Evolutionary conservation across 2,329 filamentous ascomycete species (phyloP).

Genomic region (Colletotrichum spaethianum): DNA sequence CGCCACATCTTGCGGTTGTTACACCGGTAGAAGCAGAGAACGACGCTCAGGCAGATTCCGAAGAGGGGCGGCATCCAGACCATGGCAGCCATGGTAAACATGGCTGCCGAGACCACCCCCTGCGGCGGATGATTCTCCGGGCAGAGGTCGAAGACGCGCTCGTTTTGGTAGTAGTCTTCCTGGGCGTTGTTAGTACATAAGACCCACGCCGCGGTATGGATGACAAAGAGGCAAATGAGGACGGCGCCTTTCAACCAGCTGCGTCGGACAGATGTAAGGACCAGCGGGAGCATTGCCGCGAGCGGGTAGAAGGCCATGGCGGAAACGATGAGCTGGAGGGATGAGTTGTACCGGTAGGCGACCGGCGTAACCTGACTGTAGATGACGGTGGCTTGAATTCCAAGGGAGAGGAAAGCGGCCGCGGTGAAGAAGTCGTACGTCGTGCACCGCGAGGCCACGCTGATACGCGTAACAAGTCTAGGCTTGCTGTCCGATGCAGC

Average conservation of each 20-base stretch:
- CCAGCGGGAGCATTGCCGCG: conserved; percentile 30
- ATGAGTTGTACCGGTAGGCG: background rate
- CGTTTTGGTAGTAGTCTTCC: conserved; percentile 1
- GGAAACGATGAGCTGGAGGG: conserved; percentile 26
- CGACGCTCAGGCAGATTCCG: conserved; percentile 27
- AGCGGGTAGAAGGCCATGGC: conserved; percentile 24
- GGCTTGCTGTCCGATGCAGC: background rate
- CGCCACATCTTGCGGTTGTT: conserved; percentile 38
- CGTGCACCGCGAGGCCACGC: conserved; percentile 18
- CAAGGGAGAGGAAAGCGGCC: conserved; percentile 28
- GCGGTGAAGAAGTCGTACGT: conserved; percentile 27
- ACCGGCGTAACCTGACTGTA: background rate
- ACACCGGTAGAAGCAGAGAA: conserved; percentile 37
- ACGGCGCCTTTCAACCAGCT: conserved; percentile 25
- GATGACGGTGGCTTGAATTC: conserved; percentile 16
- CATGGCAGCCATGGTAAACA: conserved; percentile 38
- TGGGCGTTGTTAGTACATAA: conserved; percentile 26
- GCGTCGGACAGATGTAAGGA: conserved; percentile 7
- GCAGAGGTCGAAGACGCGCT: background rate
- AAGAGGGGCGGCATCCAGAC: conserved; percentile 40
- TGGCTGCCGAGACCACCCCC: conserved; percentile 13
- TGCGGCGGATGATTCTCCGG: conserved; percentile 8
- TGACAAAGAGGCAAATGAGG: conserved; percentile 6
- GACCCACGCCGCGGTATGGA: conserved; percentile 27
- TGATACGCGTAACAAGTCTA: background rate